phyloP scores from a whole-genome alignment of 495 filamentous ascomycete species.

The Lasiosphaeris hirsuta region DNA sequence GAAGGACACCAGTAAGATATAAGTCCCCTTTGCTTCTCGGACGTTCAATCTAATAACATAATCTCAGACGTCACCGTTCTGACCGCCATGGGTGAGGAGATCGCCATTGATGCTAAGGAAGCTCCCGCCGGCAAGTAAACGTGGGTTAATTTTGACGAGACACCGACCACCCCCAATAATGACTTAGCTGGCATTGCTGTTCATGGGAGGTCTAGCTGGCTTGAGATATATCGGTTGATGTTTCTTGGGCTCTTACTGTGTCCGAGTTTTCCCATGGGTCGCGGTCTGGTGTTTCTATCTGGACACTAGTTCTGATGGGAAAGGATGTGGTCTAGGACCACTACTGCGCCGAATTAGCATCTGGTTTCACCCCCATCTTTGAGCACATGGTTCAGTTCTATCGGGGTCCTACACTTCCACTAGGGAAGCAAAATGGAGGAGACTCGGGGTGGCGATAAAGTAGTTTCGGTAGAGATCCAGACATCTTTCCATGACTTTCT shows the following conservation, averaged over 20 bases:
- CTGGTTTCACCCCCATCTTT: slow-evolving; percentile 29
- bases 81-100: slow-evolving; percentile 93
- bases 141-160: slow-evolving; percentile 15
- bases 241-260: slow-evolving; percentile 27
- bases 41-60: slow-evolving; percentile 21
- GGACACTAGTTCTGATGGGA: slow-evolving; percentile 20
- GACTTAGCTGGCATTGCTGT: slow-evolving; percentile 14
- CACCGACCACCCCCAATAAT: slow-evolving; percentile 14
- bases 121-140: slow-evolving; percentile 44
- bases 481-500: background rate
- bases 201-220: slow-evolving; percentile 14
- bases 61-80: slow-evolving; percentile 78
- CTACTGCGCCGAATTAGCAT: slow-evolving; percentile 28
- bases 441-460: background rate
- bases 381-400: slow-evolving; percentile 15
- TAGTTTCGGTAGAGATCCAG: slow-evolving; percentile 7
- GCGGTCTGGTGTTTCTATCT: slow-evolving; percentile 19
- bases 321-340: slow-evolving; percentile 14
- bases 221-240: slow-evolving; percentile 23
- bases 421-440: slow-evolving; percentile 10
- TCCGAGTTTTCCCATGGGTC: slow-evolving; percentile 16
- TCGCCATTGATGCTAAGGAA: slow-evolving; percentile 91
- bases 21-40: background rate
- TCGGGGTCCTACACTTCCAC: slow-evolving; percentile 17
- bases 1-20: slow-evolving; percentile 72